phyloP scores from a whole-genome alignment of 176 grass and related monocot genomes.

The Carex pumila region DNA sequence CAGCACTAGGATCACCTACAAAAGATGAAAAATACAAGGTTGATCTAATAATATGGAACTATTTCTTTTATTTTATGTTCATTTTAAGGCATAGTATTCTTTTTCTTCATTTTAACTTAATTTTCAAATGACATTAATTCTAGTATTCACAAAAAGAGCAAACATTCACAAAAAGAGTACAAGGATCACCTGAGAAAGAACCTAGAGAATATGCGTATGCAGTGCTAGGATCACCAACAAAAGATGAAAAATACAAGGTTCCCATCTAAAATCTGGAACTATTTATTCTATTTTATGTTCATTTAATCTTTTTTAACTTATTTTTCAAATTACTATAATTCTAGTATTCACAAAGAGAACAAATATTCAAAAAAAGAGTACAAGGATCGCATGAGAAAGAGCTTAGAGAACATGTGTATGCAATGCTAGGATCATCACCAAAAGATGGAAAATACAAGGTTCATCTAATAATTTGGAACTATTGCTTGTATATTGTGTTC shows the following conservation, averaged over 20 bases:
- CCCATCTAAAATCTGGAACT: neutral
- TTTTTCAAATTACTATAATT: too few species aligned
- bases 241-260: neutral
- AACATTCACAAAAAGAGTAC: neutral
- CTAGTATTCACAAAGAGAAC: neutral
- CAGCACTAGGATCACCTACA: too few species aligned
- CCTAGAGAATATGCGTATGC: neutral
- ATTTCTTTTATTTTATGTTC: too few species aligned
- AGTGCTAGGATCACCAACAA: neutral
- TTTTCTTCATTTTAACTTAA: too few species aligned
- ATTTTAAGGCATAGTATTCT: too few species aligned
- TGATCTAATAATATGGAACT: too few species aligned
- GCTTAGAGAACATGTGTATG: neutral
- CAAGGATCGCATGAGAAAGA: neutral
- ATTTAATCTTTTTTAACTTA: neutral
- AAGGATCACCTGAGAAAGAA: neutral
- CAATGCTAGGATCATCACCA: neutral
- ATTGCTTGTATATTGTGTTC: neutral
- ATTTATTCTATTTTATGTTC: neutral
- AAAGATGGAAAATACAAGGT: constrained; percentile 2
- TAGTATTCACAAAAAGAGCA: too few species aligned
- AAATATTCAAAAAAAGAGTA: neutral
- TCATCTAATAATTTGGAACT: neutral
- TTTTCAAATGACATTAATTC: too few species aligned
- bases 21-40: too few species aligned